Conservation (phyloP, 805 yeast species). For the Pichia nanzhaoensis region DNA sequence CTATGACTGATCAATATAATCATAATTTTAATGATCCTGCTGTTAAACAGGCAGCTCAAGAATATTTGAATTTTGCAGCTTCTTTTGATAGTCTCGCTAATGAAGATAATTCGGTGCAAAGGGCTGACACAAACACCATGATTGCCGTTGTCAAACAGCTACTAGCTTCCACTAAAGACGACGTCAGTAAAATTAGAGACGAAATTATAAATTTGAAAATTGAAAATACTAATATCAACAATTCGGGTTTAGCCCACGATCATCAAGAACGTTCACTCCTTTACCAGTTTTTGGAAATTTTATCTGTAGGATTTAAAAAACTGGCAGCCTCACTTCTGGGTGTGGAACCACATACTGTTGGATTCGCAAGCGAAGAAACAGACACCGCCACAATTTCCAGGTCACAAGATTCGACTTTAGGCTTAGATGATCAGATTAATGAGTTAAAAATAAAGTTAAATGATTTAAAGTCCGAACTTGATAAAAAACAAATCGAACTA, state of each 20-base stretch:
- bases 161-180: background rate
- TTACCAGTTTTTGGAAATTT: background rate
- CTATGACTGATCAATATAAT: constrained; percentile 56
- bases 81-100: background rate
- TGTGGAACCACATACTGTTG: constrained; percentile 3
- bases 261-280: background rate
- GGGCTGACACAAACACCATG: background rate
- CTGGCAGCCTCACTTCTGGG: constrained; percentile 22
- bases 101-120: background rate
- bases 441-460: constrained; percentile 28
- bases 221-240: background rate
- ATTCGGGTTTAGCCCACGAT: too few species aligned
- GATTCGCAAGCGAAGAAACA: background rate
- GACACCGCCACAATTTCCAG: background rate
- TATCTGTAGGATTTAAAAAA: constrained; percentile 1
- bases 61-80: constrained; percentile 42
- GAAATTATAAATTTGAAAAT: background rate
- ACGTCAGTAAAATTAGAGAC: background rate
- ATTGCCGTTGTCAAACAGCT: background rate
- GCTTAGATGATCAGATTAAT: constrained; percentile 6
- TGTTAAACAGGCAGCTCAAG: constrained; percentile 64
- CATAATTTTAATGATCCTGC: constrained; percentile 83
- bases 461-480: constrained; percentile 15
- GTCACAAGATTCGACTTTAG: background rate
- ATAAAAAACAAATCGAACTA: constrained; percentile 11